phyloP scores from a whole-genome alignment of 805 yeast species.

The Yueomyces sinensis region DNA sequence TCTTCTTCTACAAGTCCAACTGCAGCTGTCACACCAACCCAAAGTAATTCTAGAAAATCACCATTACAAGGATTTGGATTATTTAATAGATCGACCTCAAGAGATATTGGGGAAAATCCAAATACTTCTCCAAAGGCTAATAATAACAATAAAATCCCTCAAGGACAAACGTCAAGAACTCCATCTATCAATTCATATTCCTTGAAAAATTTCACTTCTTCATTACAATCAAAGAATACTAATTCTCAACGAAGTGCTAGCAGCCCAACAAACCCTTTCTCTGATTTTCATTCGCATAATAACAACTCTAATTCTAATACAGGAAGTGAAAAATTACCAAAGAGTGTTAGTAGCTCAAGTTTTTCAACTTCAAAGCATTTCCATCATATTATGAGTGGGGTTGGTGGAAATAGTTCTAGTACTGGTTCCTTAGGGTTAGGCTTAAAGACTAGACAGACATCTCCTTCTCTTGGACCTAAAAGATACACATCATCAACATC shows the following conservation, averaged over 20 bases:
- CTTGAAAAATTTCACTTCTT: conserved; percentile 20
- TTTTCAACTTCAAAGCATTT: background rate
- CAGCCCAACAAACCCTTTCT: background rate
- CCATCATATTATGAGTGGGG: background rate
- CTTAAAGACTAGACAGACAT: conserved; percentile 33
- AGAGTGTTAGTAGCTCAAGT: background rate
- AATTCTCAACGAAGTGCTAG: conserved; percentile 31
- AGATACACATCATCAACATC: conserved; percentile 25
- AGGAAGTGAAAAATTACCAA: conserved; percentile 1
- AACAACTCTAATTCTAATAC: conserved; percentile 3
- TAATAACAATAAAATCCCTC: conserved; percentile 1
- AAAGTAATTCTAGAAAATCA: conserved; percentile 18
- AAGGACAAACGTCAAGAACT: too few species aligned
- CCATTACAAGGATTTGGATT: conserved; percentile 23
- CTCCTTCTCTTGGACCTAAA: conserved; percentile 25
- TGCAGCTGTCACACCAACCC: conserved; percentile 9
- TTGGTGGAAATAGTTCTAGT: conserved; percentile 1
- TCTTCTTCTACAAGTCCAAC: conserved; percentile 4
- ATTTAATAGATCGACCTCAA: conserved; percentile 19
- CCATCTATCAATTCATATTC: conserved; percentile 25
- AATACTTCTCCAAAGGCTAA: conserved; percentile 1
- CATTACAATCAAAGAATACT: conserved; percentile 26
- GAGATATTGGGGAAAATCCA: conserved; percentile 7
- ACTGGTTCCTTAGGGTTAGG: conserved; percentile 22
- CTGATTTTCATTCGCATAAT: conserved; percentile 1